Evolutionary conservation across 2,329 filamentous ascomycete genomes (phyloP).

Genomic region (Saccharata proteae): DNA sequence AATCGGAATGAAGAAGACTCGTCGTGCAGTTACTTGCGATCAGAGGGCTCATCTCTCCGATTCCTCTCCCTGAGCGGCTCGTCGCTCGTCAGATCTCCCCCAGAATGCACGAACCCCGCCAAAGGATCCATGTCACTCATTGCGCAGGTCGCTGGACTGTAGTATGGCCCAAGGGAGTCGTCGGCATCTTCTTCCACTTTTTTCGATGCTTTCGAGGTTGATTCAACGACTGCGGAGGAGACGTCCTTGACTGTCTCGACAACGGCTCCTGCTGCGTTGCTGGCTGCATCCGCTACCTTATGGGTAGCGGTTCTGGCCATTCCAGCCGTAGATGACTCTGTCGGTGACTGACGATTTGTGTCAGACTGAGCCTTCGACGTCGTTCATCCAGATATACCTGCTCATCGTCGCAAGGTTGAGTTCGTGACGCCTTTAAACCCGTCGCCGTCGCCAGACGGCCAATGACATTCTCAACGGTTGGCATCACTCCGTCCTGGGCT

Average conservation of each 20-base stretch:
- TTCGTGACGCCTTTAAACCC: too few species aligned
- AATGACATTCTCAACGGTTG: conserved; percentile 7
- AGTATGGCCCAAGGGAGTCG: conserved; percentile 18
- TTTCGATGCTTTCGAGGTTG: conserved; percentile 7
- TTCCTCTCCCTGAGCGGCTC: conserved; percentile 1
- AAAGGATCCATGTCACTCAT: conserved; percentile 23
- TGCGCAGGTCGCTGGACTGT: conserved; percentile 19
- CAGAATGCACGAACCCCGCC: conserved; percentile 17
- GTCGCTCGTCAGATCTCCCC: conserved; percentile 2
- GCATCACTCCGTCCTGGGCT: conserved; percentile 6
- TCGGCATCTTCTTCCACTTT: conserved; percentile 6
- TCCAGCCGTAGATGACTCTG: too few species aligned
- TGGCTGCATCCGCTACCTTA: background rate
- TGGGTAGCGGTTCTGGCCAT: too few species aligned
- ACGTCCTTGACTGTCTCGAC: conserved; percentile 4
- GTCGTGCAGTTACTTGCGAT: too few species aligned
- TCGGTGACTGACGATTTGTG: too few species aligned
- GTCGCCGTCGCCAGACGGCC: conserved; percentile 2
- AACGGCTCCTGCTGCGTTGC: conserved; percentile 5
- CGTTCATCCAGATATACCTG: too few species aligned
- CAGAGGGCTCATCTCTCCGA: too few species aligned
- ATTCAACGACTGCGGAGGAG: conserved; percentile 5
- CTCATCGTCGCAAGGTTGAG: too few species aligned
- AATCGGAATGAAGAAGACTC: too few species aligned
- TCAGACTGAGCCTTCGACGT: too few species aligned